Evolutionary conservation across 352 stramenopile species (phyloP).

Genomic region (Pythium dissimile): DNA sequence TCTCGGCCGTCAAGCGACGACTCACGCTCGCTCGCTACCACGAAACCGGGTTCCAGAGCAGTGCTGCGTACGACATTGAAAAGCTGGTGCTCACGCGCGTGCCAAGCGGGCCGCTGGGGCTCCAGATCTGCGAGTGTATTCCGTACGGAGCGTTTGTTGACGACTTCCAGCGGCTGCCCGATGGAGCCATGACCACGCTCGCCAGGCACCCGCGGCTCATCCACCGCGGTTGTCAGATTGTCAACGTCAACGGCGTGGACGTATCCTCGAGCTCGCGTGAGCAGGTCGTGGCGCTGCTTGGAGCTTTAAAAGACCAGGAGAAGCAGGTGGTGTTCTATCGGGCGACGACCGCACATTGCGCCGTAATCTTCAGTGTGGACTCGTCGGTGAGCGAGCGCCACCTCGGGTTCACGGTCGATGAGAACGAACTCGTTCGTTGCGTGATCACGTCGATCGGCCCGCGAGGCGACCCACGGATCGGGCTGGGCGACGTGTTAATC

Average conservation of each 20-base stretch:
- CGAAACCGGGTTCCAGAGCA: slow-evolving; percentile 13
- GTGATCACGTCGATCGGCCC: slow-evolving; percentile 28
- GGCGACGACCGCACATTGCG: slow-evolving; percentile 21
- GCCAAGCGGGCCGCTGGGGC: slow-evolving; percentile 40
- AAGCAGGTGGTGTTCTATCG: slow-evolving; percentile 62
- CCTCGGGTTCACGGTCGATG: slow-evolving; percentile 30
- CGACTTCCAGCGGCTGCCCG: slow-evolving; percentile 35
- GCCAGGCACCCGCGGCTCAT: slow-evolving; percentile 29
- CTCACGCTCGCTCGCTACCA: slow-evolving; percentile 59
- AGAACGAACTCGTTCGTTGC: slow-evolving; percentile 34
- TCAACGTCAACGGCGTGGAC: slow-evolving; percentile 50
- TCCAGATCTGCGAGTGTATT: slow-evolving; percentile 42
- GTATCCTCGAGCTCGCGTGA: slow-evolving; percentile 37
- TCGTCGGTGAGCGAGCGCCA: slow-evolving; percentile 18
- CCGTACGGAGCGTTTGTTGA: slow-evolving; percentile 47
- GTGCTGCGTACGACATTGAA: slow-evolving; percentile 43
- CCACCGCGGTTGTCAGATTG: slow-evolving; percentile 51
- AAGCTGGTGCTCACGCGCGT: slow-evolving; percentile 43
- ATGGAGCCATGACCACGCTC: slow-evolving; percentile 37
- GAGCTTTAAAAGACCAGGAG: slow-evolving; percentile 34
- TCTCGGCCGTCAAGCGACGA: slow-evolving; percentile 29
- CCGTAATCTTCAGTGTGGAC: slow-evolving; percentile 28
- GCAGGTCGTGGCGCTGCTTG: slow-evolving; percentile 33
- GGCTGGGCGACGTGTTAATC: slow-evolving; percentile 37
- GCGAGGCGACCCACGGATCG: slow-evolving; percentile 14